Conservation (phyloP, 371 early-diverging fungal species). For the Lichtheimia ramosa region DNA sequence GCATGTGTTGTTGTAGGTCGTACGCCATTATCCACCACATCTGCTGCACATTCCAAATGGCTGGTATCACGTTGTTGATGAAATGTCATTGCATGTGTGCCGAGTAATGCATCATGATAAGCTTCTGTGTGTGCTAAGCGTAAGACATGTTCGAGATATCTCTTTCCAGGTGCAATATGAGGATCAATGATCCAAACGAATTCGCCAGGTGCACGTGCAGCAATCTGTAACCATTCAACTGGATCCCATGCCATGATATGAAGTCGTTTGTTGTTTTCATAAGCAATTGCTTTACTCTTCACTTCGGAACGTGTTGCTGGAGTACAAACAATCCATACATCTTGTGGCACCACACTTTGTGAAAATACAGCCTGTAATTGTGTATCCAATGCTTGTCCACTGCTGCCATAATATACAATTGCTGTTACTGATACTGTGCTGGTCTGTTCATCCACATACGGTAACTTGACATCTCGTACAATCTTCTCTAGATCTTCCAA, state of each 20-base stretch:
- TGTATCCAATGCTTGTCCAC: constrained; percentile 21
- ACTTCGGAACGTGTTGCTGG: constrained; percentile 14
- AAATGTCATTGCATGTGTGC: constrained; percentile 24
- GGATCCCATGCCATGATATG: constrained; percentile 30
- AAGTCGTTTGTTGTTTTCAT: constrained; percentile 22
- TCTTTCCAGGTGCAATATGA: constrained; percentile 45
- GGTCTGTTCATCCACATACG: constrained; percentile 8
- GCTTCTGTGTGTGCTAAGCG: constrained; percentile 43
- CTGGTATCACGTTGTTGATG: constrained; percentile 5
- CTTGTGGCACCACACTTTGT: constrained; percentile 51
- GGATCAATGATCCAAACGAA: constrained; percentile 51
- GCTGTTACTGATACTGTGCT: constrained; percentile 48
- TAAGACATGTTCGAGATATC: constrained; percentile 45
- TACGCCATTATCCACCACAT: constrained; percentile 10
- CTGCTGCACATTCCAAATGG: constrained; percentile 1
- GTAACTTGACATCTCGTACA: constrained; percentile 4
- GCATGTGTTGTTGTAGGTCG: constrained; percentile 20
- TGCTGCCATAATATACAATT: constrained; percentile 36
- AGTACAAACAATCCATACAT: constrained; percentile 51
- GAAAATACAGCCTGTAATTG: constrained; percentile 51
- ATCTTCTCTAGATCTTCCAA: constrained; percentile 24
- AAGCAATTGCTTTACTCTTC: constrained; percentile 24
- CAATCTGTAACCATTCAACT: constrained; percentile 37
- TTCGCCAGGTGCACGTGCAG: constrained; percentile 42
- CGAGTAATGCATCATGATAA: constrained; percentile 46